Conservation (phyloP, 805 yeast species). For the Saturnispora zaruensis region DNA sequence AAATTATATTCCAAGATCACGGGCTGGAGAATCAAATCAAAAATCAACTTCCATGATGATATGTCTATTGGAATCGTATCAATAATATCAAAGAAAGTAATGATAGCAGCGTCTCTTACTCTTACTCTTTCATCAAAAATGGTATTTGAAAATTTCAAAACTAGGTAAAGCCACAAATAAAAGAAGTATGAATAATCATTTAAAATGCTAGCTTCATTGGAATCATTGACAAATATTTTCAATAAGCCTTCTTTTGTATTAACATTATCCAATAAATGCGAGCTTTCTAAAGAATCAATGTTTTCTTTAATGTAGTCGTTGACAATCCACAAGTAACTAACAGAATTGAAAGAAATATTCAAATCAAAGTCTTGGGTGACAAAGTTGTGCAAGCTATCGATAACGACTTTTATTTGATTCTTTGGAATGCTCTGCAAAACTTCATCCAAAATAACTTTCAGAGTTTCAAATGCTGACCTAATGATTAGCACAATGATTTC, state of each 20-base stretch:
- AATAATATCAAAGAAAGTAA: conserved; percentile 76
- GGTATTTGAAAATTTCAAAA: conserved; percentile 53
- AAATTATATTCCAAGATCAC: conserved; percentile 28
- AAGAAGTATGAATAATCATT: conserved; percentile 25
- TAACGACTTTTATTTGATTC: conserved; percentile 50
- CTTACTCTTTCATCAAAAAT: conserved; percentile 62
- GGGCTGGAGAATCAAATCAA: conserved; percentile 50
- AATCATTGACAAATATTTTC: conserved; percentile 9
- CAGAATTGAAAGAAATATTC: conserved; percentile 84
- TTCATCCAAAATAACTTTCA: conserved; percentile 80
- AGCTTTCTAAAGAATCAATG: conserved; percentile 13
- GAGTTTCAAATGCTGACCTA: conserved; percentile 68
- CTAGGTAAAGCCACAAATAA: conserved; percentile 55
- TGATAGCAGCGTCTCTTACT: conserved; percentile 83
- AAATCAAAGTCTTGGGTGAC: conserved; percentile 64
- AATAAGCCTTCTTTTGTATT: conserved; percentile 19
- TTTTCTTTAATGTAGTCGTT: conserved; percentile 60
- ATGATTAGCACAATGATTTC: conserved; percentile 46
- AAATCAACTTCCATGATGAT: conserved; percentile 63
- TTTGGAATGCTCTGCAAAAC: conserved; percentile 67
- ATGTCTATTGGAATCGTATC: conserved; percentile 58
- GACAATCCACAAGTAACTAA: conserved; percentile 85
- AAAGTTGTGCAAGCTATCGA: conserved; percentile 66
- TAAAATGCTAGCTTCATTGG: conserved; percentile 9
- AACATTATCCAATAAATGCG: conserved; percentile 6